Evolutionary conservation across 805 yeast species (phyloP), one percentile per base, ranked within the genome.

Genomic region (Saccharomycopsis sp.): DNA sequence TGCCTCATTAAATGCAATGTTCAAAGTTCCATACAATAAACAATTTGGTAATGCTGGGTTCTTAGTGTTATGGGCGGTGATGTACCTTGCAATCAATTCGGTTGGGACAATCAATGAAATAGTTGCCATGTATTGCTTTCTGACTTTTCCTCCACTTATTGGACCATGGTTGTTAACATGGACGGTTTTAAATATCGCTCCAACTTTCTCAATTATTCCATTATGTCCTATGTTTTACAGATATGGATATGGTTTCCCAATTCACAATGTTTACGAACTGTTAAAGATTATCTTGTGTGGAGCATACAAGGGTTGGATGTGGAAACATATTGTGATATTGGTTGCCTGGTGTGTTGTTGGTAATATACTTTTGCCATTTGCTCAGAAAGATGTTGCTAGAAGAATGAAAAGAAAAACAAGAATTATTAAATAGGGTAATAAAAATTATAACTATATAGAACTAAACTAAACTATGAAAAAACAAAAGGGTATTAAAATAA

Each of bases 81-180:
- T 79, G 4, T 85, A 66, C 58, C 53, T 85, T 40, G 73, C 85
- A 4, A 79, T 85, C 85, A 64, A 77, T 51, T 85, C 89, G 1
- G 81, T 83, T 28, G 94, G 94, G 47, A 75, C 82, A 36, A 79
- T 81, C 24, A 81, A 79, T 56, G 93, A 85, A 60, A 75, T 80
- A 50, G 63, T 73, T 53, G 77, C 79, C 0, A 57, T 77, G 59
- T 26, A 82, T 4, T 57, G 73, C 5, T 63, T 80, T 39, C 61
- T 77, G 4, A 45, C 66, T 13, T 68, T 69, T 41, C 90, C 93
- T 1, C 86, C 87, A 23, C 53, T 71, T 43, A 52, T 81, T 40
- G 88, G 89, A 0, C 74, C 81, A 54, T 82, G 89, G 87, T 57
- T 85, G 54, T 65, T 83, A 51, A 68, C 74, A 47, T 83, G 85